A percentile compares a stretch with the other conserved stretches of the same genome.
Conservation (phyloP, 768 basidiomycete species). For the Xerocomellus dryophilus region DNA sequence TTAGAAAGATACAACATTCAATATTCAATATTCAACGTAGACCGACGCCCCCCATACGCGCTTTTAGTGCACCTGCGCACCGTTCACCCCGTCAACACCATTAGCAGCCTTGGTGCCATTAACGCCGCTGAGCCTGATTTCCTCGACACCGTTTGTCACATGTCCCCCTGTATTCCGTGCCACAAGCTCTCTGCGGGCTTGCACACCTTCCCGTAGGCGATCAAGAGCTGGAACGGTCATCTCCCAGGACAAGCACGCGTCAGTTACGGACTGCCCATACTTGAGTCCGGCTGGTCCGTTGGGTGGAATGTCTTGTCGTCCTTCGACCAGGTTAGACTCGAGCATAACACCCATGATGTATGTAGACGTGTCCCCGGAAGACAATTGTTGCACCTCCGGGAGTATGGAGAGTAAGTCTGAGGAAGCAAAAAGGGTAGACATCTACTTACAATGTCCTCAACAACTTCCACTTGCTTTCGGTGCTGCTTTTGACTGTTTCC, state of each 20-base stretch:
- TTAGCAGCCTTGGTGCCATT: slow-evolving; percentile 12
- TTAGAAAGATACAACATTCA: neutral
- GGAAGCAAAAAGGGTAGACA: neutral
- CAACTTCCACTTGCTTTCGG: slow-evolving; percentile 82
- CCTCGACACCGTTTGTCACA: slow-evolving; percentile 8
- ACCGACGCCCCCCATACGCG: neutral
- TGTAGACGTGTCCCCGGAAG: slow-evolving; percentile 63
- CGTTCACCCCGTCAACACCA: slow-evolving; percentile 24
- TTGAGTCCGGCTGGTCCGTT: slow-evolving; percentile 68
- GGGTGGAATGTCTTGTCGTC: slow-evolving; percentile 79
- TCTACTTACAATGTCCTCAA: slow-evolving; percentile 75
- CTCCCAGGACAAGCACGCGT: slow-evolving; percentile 90
- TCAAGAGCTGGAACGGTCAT: slow-evolving; percentile 79
- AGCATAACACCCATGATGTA: slow-evolving; percentile 94
- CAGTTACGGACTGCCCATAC: slow-evolving; percentile 86
- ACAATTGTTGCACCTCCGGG: slow-evolving; percentile 66
- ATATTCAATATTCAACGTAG: neutral
- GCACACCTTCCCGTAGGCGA: slow-evolving; percentile 83
- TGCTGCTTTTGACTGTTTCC: slow-evolving; percentile 95
- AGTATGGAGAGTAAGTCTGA: slow-evolving; percentile 11
- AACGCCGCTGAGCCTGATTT: slow-evolving; percentile 10
- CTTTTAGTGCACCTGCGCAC: slow-evolving; percentile 1
- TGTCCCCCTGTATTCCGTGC: slow-evolving; percentile 28
- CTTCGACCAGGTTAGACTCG: slow-evolving; percentile 87
- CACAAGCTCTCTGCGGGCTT: slow-evolving; percentile 59